These are phyloP conservation scores for Kodamaea alishanica DNA, from an alignment of 1,139 yeast genomes.

Conservation along the genomic window DNA sequence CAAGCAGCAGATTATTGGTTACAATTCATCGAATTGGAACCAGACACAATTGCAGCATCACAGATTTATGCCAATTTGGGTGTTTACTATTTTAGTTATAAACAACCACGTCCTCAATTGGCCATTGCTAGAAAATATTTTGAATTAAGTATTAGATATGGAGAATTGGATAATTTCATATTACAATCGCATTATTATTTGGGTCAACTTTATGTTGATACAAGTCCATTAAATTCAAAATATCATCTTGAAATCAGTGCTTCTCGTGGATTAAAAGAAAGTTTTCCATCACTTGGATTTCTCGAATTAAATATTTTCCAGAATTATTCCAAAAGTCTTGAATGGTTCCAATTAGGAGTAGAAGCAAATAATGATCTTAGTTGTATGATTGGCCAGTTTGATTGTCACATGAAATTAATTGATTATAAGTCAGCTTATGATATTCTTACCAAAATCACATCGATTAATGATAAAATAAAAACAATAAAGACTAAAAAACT, in stretches of 20 bases:
- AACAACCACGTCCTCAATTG: slow-evolving; percentile 45
- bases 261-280: slow-evolving; percentile 67
- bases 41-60: slow-evolving; percentile 57
- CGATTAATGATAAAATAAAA: slow-evolving; percentile 23
- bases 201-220: slow-evolving; percentile 61
- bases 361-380: slow-evolving; percentile 56
- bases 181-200: slow-evolving; percentile 73
- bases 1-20: slow-evolving; percentile 60
- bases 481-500: slow-evolving; percentile 13
- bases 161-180: slow-evolving; percentile 52
- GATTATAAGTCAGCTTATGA: slow-evolving; percentile 27
- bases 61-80: slow-evolving; percentile 77
- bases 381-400: slow-evolving; percentile 75
- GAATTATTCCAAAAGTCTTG: slow-evolving; percentile 53
- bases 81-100: slow-evolving; percentile 47
- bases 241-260: slow-evolving; percentile 78
- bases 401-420: slow-evolving; percentile 37
- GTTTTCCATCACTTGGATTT: slow-evolving; percentile 75
- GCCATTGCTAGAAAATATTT: slow-evolving; percentile 53
- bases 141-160: slow-evolving; percentile 55
- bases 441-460: slow-evolving; percentile 23
- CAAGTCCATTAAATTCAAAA: slow-evolving; percentile 57
- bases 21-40: slow-evolving; percentile 53
- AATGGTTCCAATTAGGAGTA: slow-evolving; percentile 83
- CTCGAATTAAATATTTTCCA: slow-evolving; percentile 66